phyloP scores from a whole-genome alignment of 495 filamentous ascomycete genomes.

The Hypoxylon lienhwacheense region DNA sequence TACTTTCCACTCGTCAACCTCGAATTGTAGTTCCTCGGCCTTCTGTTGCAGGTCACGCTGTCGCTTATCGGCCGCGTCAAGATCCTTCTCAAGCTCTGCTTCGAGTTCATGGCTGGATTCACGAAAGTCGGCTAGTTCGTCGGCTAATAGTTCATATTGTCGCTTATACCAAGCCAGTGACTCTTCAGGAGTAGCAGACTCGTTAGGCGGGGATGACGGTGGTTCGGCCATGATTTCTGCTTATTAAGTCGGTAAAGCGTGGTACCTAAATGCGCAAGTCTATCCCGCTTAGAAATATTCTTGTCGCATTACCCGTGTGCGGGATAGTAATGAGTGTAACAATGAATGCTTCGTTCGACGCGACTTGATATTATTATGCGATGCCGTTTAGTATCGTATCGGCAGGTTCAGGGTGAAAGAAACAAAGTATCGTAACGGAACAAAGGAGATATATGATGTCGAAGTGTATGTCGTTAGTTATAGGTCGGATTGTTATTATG shows the following conservation, averaged over 20 bases:
- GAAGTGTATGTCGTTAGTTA: slow-evolving; percentile 10
- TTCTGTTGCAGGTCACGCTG: slow-evolving; percentile 85
- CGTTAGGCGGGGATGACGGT: slow-evolving; percentile 63
- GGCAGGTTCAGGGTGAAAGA: slow-evolving; percentile 7
- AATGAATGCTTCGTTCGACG: slow-evolving; percentile 3
- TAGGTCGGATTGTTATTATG: slow-evolving; percentile 3
- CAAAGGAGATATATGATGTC: slow-evolving; percentile 21
- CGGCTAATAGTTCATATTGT: slow-evolving; percentile 91
- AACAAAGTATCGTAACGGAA: slow-evolving; percentile 17
- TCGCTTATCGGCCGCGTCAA: slow-evolving; percentile 91
- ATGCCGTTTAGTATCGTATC: slow-evolving; percentile 6
- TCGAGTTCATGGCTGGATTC: slow-evolving; percentile 91
- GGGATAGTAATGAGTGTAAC: not conserved
- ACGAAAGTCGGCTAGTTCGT: slow-evolving; percentile 92
- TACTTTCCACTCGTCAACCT: slow-evolving; percentile 99
- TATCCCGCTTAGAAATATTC: slow-evolving; percentile 25
- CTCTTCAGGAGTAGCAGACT: slow-evolving; percentile 62
- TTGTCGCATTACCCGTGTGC: slow-evolving; percentile 33
- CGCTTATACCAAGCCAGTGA: slow-evolving; percentile 90
- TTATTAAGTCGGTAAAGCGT: slow-evolving; percentile 22
- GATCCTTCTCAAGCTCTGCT: slow-evolving; percentile 91
- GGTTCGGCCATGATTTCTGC: slow-evolving; percentile 58
- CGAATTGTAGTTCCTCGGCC: slow-evolving; percentile 77
- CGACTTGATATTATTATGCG: slow-evolving; percentile 16
- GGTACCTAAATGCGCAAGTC: slow-evolving; percentile 29